Evolutionary conservation across 176 grass and related monocot genomes (phyloP).

Genomic region (Cenchrus americanus): DNA sequence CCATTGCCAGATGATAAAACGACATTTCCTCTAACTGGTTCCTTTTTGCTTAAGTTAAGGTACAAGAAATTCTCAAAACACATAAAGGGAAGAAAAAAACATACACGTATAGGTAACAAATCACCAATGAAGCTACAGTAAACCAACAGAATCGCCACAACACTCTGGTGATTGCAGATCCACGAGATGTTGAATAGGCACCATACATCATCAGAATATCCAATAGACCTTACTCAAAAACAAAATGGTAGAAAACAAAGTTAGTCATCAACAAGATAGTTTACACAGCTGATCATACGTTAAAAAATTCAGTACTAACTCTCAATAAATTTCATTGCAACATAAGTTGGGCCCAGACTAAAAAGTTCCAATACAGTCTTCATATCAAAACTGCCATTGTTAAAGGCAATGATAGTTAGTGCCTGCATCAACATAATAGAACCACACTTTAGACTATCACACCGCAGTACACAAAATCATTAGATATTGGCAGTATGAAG

Average conservation of each 20-base stretch:
- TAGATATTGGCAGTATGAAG: conserved; percentile 5
- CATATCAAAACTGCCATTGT: conserved; percentile 55
- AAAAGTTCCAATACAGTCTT: conserved; percentile 64
- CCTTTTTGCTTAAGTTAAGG: too few species aligned
- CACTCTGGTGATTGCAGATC: conserved; percentile 82
- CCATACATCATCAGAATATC: conserved; percentile 98
- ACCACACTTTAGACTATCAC: conserved; percentile 10
- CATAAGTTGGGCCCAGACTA: conserved; percentile 89
- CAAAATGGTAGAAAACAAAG: conserved; percentile 37
- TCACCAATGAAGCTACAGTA: conserved; percentile 58
- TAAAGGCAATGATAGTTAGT: conserved; percentile 91
- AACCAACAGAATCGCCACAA: conserved; percentile 85
- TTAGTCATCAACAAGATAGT: conserved; percentile 24
- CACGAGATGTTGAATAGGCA: conserved; percentile 89
- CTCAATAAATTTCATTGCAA: conserved; percentile 82
- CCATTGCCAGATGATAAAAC: neutral
- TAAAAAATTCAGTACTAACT: conserved; percentile 52
- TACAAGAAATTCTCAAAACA: conserved; percentile 1
- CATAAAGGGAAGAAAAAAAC: conserved; percentile 9
- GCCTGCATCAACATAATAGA: conserved; percentile 60
- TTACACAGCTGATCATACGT: neutral
- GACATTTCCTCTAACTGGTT: too few species aligned
- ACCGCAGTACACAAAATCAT: neutral
- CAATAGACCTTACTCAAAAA: conserved; percentile 61
- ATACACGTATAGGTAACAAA: conserved; percentile 92